Percentiles rank a stretch among this genome's conserved stretches.
Conservation (phyloP, 2,329 filamentous ascomycete genomes). For the Nannizzia gypsea region DNA sequence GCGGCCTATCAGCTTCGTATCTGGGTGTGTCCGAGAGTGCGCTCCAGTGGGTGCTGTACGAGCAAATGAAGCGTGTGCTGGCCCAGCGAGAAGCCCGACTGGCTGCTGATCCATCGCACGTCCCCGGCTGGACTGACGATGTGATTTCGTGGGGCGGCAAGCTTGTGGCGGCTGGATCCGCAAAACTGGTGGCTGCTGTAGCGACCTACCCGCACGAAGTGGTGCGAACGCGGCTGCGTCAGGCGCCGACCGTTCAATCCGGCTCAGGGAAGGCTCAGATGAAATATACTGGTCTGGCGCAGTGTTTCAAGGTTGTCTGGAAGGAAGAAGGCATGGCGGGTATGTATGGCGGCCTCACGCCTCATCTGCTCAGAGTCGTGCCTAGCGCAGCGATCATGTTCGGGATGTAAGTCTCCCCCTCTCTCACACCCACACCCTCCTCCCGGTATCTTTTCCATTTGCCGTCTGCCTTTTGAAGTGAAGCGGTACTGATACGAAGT, state of each 20-base stretch:
- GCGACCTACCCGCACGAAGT: constrained; percentile 90
- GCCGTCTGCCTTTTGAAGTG: too few species aligned
- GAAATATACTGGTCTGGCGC: constrained; percentile 79
- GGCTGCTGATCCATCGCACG: constrained; percentile 46
- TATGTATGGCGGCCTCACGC: constrained; percentile 81
- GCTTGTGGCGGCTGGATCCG: constrained; percentile 56
- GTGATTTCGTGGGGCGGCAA: constrained; percentile 56
- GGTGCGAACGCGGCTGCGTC: constrained; percentile 66
- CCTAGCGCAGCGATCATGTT: constrained; percentile 95
- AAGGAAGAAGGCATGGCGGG: constrained; percentile 77
- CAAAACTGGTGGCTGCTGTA: constrained; percentile 74
- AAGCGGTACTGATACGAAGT: not conserved
- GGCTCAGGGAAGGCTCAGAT: constrained; percentile 41
- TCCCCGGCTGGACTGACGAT: constrained; percentile 48
- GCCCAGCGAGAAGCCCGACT: constrained; percentile 49
- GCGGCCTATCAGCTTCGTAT: constrained; percentile 83
- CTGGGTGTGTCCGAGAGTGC: constrained; percentile 83
- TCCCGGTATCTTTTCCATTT: too few species aligned
- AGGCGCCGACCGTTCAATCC: constrained; percentile 64
- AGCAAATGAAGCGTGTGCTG: constrained; percentile 74
- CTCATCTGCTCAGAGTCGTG: constrained; percentile 81
- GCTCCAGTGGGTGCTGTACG: constrained; percentile 87
- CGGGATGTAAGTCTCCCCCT: constrained; percentile 33
- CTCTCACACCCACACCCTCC: not conserved
- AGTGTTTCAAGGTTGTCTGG: constrained; percentile 80